These are phyloP conservation scores for Xeromyces bisporus DNA, from an alignment of 495 filamentous ascomycete species.

Conservation along the genomic window DNA sequence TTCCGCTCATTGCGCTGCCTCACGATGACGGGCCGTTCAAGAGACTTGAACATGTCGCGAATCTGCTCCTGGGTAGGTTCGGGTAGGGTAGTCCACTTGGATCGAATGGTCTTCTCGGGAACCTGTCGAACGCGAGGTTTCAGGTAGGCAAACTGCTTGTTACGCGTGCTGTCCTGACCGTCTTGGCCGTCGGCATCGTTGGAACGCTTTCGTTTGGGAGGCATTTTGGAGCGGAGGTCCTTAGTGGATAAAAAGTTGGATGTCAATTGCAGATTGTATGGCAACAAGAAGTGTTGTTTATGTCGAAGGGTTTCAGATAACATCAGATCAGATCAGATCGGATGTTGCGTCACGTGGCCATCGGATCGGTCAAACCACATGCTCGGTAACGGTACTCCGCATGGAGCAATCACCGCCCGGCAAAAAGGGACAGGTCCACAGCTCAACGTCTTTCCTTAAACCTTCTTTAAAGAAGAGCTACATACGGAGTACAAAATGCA, in stretches of 20 bases:
- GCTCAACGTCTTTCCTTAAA: too few species aligned
- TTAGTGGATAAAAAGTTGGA: background rate
- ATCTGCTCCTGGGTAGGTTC: conserved; percentile 34
- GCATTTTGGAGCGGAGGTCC: background rate
- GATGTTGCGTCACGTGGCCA: too few species aligned
- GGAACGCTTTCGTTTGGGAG: conserved; percentile 3
- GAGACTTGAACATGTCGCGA: conserved; percentile 31
- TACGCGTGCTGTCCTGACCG: conserved; percentile 7
- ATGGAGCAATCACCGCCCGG: too few species aligned
- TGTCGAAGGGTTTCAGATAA: too few species aligned
- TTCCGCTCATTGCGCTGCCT: conserved; percentile 37
- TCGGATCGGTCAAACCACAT: too few species aligned
- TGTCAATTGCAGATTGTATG: too few species aligned
- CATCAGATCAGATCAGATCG: too few species aligned
- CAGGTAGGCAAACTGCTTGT: conserved; percentile 27
- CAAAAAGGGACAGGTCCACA: too few species aligned
- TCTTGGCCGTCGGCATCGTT: conserved; percentile 7
- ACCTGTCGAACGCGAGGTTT: conserved; percentile 35
- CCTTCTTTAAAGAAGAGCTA: too few species aligned
- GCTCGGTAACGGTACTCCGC: too few species aligned
- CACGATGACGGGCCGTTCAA: conserved; percentile 39
- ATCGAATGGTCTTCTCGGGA: conserved; percentile 36
- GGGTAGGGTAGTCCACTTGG: conserved; percentile 41
- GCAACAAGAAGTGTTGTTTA: too few species aligned
- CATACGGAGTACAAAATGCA: too few species aligned